Conservation (phyloP, 1,284 basidiomycete species). For the Taiwanofungus camphoratus region DNA sequence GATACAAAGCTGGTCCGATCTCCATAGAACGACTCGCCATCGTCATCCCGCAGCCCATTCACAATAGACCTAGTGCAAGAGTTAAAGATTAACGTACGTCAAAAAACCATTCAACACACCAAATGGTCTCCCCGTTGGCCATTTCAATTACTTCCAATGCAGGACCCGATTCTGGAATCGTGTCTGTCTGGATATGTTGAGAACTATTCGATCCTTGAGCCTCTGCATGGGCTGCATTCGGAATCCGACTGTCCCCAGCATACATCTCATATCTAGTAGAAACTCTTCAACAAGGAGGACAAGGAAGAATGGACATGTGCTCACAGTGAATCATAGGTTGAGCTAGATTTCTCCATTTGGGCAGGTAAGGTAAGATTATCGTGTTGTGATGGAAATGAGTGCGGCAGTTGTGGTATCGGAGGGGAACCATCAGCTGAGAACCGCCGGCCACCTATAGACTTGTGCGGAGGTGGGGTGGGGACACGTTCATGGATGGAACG, state of each 20-base stretch:
- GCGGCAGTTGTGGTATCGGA: constrained; percentile 63
- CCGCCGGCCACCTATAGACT: constrained; percentile 42
- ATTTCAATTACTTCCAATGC: constrained; percentile 75
- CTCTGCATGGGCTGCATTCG: constrained; percentile 23
- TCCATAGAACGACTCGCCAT: constrained; percentile 61
- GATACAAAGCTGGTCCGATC: constrained; percentile 68
- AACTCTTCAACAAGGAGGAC: constrained; percentile 9
- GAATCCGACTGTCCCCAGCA: constrained; percentile 44
- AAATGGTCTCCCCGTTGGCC: constrained; percentile 78
- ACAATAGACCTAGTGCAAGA: constrained; percentile 65
- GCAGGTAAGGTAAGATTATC: constrained; percentile 38
- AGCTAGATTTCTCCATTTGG: constrained; percentile 54
- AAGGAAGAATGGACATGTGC: constrained; percentile 24
- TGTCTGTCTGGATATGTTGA: constrained; percentile 15
- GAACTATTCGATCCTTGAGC: constrained; percentile 17
- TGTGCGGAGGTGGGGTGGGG: constrained; percentile 74
- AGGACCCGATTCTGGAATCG: constrained; percentile 44
- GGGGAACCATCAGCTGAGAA: constrained; percentile 63
- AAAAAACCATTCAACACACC: constrained; percentile 37
- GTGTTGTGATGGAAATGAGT: constrained; percentile 41
- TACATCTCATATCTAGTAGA: constrained; percentile 81
- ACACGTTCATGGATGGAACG: constrained; percentile 73
- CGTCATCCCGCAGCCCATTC: constrained; percentile 73
- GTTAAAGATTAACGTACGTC: constrained; percentile 13
- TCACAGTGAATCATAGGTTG: constrained; percentile 71